Evolutionary conservation across 139 green algal genomes (phyloP).

Genomic region (Astrephomene gubernaculifera): DNA sequence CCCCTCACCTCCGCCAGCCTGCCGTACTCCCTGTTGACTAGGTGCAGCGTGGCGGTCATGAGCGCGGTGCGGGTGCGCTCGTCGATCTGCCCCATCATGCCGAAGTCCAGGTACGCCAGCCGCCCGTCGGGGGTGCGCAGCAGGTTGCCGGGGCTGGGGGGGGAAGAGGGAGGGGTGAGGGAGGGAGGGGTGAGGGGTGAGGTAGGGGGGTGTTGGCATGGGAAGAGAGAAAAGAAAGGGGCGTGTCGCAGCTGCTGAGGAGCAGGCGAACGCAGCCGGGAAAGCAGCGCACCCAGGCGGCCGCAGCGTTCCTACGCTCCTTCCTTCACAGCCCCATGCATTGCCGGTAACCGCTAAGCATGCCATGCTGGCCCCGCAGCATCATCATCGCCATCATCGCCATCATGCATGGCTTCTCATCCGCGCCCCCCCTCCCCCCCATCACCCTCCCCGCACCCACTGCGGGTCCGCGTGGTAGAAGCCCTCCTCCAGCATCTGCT

Average conservation of each 20-base stretch:
- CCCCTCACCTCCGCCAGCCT: constrained; percentile 29
- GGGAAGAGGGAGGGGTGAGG: not conserved
- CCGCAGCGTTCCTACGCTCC: no score
- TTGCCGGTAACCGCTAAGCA: no score
- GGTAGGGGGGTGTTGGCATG: not conserved
- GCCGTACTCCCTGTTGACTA: constrained; percentile 75
- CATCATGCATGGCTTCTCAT: no score
- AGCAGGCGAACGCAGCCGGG: no score
- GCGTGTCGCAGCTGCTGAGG: no score
- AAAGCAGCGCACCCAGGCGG: no score
- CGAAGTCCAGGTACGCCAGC: constrained; percentile 87
- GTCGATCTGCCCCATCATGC: constrained; percentile 86
- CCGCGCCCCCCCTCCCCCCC: not conserved
- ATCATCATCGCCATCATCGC: no score
- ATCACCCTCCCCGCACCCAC: not conserved
- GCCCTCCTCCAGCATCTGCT: constrained; percentile 84
- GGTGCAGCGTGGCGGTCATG: constrained; percentile 88
- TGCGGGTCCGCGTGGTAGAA: constrained; percentile 85
- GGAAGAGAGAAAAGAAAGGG: no score
- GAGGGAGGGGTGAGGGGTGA: not conserved
- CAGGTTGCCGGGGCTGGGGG: constrained; percentile 70
- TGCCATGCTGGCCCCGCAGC: no score
- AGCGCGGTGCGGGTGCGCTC: constrained; percentile 61
- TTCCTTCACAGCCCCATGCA: no score
- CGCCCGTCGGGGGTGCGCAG: constrained; percentile 67